Evolutionary conservation across 768 basidiomycete genomes (phyloP), one percentile per base, ranked within the genome.

Genomic region (Pisolithus albus): DNA sequence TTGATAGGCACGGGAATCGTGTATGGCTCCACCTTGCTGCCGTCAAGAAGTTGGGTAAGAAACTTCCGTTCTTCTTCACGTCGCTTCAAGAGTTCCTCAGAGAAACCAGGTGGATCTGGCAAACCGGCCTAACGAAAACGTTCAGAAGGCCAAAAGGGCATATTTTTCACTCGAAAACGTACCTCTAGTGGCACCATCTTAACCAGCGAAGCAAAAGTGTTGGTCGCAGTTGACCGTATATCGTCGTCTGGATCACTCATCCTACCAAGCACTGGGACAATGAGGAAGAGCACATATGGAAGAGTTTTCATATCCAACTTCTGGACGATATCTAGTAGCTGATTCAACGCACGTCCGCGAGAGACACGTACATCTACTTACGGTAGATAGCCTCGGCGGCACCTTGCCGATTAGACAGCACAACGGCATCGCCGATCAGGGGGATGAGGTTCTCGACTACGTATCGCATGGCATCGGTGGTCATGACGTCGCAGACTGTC

Each of bases 101-200:
- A 83, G 71, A 99, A 97, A 23, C 88, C 90, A 4, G 85, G 85
- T 26, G 96, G 95, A 64, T 97, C 93, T 11, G 96, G 96, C n/a
- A 98, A 73, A 51, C 95, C 96, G 59, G 92, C 91, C 92, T 96
- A 54, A 28, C 43, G 16, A 51, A 32, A 43, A 5, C 24, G 18
- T 15, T 21, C 13, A 16, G 40, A 6, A 30, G 32, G 38, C 5
- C 32, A 40, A 36, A 19, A 16, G 30, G 4, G 23, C 4, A 24
- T 42, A 26, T 46, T 26, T 26, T 41, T 19, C 39, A 16, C 43
- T 46, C 11, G 11, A 23, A 5, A 19, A 59, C 76, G 54, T 55
- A 92, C 93, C 80, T 98, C 96, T 0, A 99, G 76, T 5, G 96
- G 96, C 11, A 98, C 92, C 88, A 99, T 95, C 74, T 98, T 97